A percentile compares a stretch with the other conserved stretches of the same genome.
phyloP scores from a whole-genome alignment of 2,329 filamentous ascomycete genomes.

The Neopestalotiopsis rosae region DNA sequence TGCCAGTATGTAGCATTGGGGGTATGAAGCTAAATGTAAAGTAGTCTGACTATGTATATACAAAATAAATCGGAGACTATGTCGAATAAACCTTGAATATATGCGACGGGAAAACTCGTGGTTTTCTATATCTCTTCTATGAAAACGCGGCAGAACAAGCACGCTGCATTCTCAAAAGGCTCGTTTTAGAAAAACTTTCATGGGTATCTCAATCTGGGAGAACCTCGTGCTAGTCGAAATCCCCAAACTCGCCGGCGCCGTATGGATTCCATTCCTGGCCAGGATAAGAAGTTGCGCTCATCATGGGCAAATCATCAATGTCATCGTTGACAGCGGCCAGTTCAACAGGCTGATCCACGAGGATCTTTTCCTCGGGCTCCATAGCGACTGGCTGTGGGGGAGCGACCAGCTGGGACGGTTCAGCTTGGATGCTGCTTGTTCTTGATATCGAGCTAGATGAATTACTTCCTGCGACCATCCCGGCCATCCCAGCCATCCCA shows the following conservation, averaged over 20 bases:
- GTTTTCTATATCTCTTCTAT: not conserved
- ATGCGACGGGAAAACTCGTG: not conserved
- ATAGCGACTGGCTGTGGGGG: constrained; percentile 15
- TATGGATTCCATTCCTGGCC: constrained; percentile 62
- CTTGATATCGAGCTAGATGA: constrained; percentile 6
- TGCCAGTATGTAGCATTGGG: not conserved
- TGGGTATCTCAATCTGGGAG: too few species aligned
- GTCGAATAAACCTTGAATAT: not conserved
- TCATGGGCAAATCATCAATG: constrained; percentile 48
- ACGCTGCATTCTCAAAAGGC: not conserved
- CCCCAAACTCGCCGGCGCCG: constrained; percentile 39
- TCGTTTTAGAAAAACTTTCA: too few species aligned
- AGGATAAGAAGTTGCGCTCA: constrained; percentile 61
- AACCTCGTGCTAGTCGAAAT: constrained; percentile 24
- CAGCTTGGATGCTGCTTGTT: constrained; percentile 18
- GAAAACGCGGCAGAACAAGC: too few species aligned
- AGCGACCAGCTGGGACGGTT: constrained; percentile 4
- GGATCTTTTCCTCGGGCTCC: constrained; percentile 44
- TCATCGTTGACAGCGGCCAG: constrained; percentile 36
- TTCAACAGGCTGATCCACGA: constrained; percentile 35
- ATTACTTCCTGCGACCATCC: constrained; percentile 11
- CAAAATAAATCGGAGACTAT: constrained; percentile 2
- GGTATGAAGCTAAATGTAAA: constrained; percentile 1
- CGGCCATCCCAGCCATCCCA: not conserved
- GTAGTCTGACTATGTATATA: not conserved